Evolutionary conservation across 768 basidiomycete genomes (phyloP), one percentile per base, ranked within the genome.

Genomic region (Boletus rubescentipes): DNA sequence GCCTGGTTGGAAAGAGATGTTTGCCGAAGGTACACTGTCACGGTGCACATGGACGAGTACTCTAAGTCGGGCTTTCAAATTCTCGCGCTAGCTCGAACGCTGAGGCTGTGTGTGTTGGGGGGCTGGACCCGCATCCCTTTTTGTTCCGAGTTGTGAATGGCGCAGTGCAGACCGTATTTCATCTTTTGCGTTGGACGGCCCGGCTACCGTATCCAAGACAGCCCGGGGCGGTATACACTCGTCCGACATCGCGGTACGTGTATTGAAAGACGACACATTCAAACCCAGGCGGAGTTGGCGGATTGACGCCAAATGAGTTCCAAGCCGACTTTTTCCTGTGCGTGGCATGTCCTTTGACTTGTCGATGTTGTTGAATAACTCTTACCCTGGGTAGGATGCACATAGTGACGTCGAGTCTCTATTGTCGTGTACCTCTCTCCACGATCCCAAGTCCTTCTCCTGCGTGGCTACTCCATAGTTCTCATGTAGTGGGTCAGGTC

Each of bases 1-100:
- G 66, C 87, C 89, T 54, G 77, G 77, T 9, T 45, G 87, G 35
- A 80, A 77, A 15, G 87, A 85, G 1, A 73, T 86, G 64, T 61
- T 84, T 1, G 79, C 77, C 5, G 86, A 89, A 75, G 87, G 86
- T 83, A n/a, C 9, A 54, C 32, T 23, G 5, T 9, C 32, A 20
- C 11, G 7, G 3, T 23, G 20, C 20, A 10, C 9, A 14, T 0
- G n/a, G 15, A 53, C 9, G 23, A 21, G 8, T 37, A 29, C 10
- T 10, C 16, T 30, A 36, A 26, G 3, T 18, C 39, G 8, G 3
- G 55, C 2, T 30, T 34, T 34, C 45, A 29, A 69, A 70, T 70
- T 46, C 68, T 70, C 26, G 66, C 68, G 1, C 3, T 64, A 14
- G 10, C 54, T n/a, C n/a, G n/a, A 1, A 57, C 68, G 35, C 38